Percentiles rank a stretch among this genome's conserved stretches.
These are phyloP conservation scores for Cronartium quercuum DNA, from an alignment of 1,284 basidiomycete genomes.

Conservation along the genomic window DNA sequence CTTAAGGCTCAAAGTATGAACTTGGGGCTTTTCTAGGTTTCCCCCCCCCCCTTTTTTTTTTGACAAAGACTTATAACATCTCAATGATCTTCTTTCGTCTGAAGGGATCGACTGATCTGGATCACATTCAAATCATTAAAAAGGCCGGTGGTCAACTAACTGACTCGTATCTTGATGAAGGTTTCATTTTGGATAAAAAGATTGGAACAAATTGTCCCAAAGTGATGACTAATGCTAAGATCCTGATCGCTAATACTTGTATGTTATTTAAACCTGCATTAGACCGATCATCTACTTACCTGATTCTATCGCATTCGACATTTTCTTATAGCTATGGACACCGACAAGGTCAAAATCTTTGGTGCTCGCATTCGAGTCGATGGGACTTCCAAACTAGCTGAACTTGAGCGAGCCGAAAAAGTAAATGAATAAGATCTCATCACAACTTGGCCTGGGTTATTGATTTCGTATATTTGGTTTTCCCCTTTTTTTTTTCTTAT, in stretches of 20 bases:
- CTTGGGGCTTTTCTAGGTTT: neutral
- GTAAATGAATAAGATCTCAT: conserved; percentile 50
- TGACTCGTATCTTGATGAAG: conserved; percentile 96
- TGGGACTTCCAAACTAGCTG: conserved; percentile 89
- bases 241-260: conserved; percentile 97
- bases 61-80: neutral
- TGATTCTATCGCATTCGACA: neutral
- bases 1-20: conserved; percentile 71
- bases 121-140: conserved; percentile 99
- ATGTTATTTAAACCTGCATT: conserved; percentile 46
- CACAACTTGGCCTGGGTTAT: neutral
- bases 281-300: neutral
- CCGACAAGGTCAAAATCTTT: conserved; percentile 99
- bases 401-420: conserved; percentile 90
- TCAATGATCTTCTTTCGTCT: neutral
- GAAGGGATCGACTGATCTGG: conserved; percentile 87
- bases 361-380: conserved; percentile 94
- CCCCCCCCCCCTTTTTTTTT: neutral
- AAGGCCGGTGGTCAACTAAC: conserved; percentile 97
- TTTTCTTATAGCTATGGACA: conserved; percentile 80
- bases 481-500: neutral
- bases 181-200: conserved; percentile 96
- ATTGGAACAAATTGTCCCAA: conserved; percentile 95
- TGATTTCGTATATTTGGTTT: neutral
- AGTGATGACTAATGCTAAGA: conserved; percentile 87